A percentile compares a stretch with the other conserved stretches of the same genome.
Conservation (phyloP, 2,329 filamentous ascomycete genomes). For the Colletotrichum coccodes region DNA sequence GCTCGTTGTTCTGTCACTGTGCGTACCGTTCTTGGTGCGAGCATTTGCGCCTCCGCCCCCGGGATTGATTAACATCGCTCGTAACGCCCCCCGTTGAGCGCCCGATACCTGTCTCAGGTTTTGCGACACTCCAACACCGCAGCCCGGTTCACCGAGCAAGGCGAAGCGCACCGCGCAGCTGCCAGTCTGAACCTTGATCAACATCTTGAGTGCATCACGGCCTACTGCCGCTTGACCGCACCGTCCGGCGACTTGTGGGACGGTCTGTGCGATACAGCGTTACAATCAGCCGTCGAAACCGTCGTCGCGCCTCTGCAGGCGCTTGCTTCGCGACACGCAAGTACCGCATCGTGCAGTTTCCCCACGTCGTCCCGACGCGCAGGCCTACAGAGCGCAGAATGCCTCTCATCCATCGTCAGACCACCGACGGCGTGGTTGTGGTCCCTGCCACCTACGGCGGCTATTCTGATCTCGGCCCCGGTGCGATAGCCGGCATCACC, state of each 20-base stretch:
- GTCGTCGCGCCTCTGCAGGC: not conserved
- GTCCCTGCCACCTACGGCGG: slow-evolving; percentile 49
- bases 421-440: slow-evolving; percentile 38
- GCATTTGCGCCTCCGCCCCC: not conserved
- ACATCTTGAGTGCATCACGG: not conserved
- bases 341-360: not conserved
- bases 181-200: not conserved
- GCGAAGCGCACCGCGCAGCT: slow-evolving; percentile 12
- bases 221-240: not conserved
- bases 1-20: not conserved
- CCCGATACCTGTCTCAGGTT: slow-evolving; percentile 5
- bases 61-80: not conserved
- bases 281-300: not conserved
- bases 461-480: slow-evolving; percentile 49
- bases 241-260: slow-evolving; percentile 6
- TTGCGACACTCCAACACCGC: slow-evolving; percentile 23
- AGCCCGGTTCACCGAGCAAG: not conserved
- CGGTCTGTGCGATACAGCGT: slow-evolving; percentile 9
- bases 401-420: slow-evolving; percentile 31
- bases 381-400: not conserved
- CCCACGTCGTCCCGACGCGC: slow-evolving; percentile 3
- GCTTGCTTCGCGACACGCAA: slow-evolving; percentile 8
- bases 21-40: not conserved
- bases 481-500: slow-evolving; percentile 54
- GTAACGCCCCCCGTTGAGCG: not conserved